A percentile compares a stretch with the other conserved stretches of the same genome.
Evolutionary conservation across 1,284 basidiomycete species (phyloP).

Genomic region (Pseudozyma sp.): DNA sequence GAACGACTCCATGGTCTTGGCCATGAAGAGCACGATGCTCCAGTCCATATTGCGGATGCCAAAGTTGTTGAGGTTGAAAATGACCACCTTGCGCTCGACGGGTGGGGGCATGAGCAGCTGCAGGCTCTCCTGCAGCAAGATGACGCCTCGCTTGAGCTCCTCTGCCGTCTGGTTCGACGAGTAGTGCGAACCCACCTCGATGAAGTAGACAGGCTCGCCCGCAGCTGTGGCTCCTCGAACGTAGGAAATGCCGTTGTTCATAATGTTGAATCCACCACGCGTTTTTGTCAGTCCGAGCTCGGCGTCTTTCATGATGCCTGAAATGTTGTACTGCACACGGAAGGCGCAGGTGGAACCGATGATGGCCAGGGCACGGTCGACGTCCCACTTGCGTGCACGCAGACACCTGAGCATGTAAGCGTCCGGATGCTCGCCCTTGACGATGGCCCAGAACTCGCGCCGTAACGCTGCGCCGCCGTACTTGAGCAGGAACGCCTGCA

Average conservation of each 20-base stretch:
- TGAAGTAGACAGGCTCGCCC: slow-evolving; percentile 62
- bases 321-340: slow-evolving; percentile 54
- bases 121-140: slow-evolving; percentile 55
- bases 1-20: slow-evolving; percentile 64
- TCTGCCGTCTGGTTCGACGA: slow-evolving; percentile 62
- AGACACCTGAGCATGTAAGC: slow-evolving; percentile 69
- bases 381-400: slow-evolving; percentile 67
- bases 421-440: slow-evolving; percentile 64
- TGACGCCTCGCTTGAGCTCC: slow-evolving; percentile 61
- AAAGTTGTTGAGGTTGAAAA: slow-evolving; percentile 66
- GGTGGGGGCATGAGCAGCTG: slow-evolving; percentile 61
- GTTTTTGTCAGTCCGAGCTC: slow-evolving; percentile 55
- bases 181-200: slow-evolving; percentile 64
- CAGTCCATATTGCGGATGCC: slow-evolving; percentile 65
- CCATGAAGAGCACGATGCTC: slow-evolving; percentile 64
- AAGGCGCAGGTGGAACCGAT: slow-evolving; percentile 57
- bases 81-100: slow-evolving; percentile 61
- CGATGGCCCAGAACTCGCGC: slow-evolving; percentile 62
- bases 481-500: slow-evolving; percentile 55
- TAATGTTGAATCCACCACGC: slow-evolving; percentile 58
- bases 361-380: slow-evolving; percentile 57
- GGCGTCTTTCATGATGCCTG: slow-evolving; percentile 45
- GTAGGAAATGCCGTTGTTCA: slow-evolving; percentile 62
- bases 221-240: slow-evolving; percentile 47
- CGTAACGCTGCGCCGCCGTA: slow-evolving; percentile 59